These are phyloP conservation scores for Penicillium atrosanguineum DNA, from an alignment of 495 filamentous ascomycete species.

Conservation along the genomic window DNA sequence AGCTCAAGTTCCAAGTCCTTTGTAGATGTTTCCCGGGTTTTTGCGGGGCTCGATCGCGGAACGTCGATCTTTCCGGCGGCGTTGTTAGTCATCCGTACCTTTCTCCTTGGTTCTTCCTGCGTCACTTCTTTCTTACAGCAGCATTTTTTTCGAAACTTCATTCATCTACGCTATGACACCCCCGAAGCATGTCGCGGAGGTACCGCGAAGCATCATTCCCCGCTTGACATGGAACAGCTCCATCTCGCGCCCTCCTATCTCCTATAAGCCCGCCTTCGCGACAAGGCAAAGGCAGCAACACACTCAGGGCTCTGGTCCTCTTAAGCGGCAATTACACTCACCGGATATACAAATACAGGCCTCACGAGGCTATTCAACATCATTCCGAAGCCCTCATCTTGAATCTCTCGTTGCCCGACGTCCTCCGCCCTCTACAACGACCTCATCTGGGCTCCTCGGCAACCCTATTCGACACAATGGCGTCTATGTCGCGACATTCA, in stretches of 20 bases:
- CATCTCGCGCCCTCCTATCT: conserved; percentile 34
- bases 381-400: conserved; percentile 11
- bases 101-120: conserved; percentile 10
- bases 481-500: conserved; percentile 45
- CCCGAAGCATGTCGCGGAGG: conserved; percentile 38
- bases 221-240: conserved; percentile 46
- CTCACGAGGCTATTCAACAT: conserved; percentile 24
- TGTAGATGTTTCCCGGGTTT: conserved; percentile 11
- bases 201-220: conserved; percentile 42
- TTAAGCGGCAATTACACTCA: conserved; percentile 23
- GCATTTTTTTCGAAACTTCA: neutral
- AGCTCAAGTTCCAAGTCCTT: neutral
- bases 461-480: conserved; percentile 46
- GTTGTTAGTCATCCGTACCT: conserved; percentile 22
- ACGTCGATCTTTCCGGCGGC: conserved; percentile 20
- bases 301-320: conserved; percentile 22
- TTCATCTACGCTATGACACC: conserved; percentile 27
- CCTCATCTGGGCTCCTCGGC: conserved; percentile 18
- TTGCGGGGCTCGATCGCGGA: conserved; percentile 12
- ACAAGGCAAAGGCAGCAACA: conserved; percentile 23
- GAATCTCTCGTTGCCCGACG: conserved; percentile 23
- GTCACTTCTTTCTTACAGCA: conserved; percentile 2
- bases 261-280: conserved; percentile 29
- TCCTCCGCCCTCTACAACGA: conserved; percentile 11
- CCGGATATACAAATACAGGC: conserved; percentile 9